Conservation (phyloP, 2,329 filamentous ascomycete species). For the Colletotrichum incanum region DNA sequence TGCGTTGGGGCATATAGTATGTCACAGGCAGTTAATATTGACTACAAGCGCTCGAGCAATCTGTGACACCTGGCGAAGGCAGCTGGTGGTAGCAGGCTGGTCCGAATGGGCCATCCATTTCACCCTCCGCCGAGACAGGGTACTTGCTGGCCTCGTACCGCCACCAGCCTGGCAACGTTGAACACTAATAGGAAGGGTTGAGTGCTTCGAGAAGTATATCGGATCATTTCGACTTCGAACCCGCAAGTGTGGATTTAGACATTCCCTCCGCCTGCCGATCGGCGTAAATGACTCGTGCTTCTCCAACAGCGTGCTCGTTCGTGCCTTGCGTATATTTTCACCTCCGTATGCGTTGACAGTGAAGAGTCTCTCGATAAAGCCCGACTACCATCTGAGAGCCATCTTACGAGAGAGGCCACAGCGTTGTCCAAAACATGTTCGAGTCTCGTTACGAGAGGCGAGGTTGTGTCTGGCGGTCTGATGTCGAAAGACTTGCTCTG, state of each 20-base stretch:
- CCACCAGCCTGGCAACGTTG: neutral
- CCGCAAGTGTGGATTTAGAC: neutral
- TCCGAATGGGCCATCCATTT: neutral
- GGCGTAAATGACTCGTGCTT: neutral
- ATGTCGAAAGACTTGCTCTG: neutral
- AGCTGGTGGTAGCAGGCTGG: neutral
- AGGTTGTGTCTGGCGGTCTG: neutral
- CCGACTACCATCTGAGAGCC: neutral
- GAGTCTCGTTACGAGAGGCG: neutral
- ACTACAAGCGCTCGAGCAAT: neutral
- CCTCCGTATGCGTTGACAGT: no score
- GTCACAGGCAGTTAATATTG: conserved; percentile 10
- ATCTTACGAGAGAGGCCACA: neutral
- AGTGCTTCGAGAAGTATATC: neutral
- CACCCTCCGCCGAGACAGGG: neutral
- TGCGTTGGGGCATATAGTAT: conserved; percentile 17
- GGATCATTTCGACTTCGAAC: neutral
- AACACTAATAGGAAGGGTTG: neutral
- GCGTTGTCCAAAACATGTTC: no score
- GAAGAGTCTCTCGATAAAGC: neutral
- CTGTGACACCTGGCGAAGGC: neutral
- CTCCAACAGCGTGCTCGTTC: neutral
- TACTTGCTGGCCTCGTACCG: neutral
- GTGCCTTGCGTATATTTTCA: neutral
- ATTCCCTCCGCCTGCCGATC: neutral